Percentiles rank a stretch among this genome's conserved stretches.
Evolutionary conservation across 2,329 filamentous ascomycete genomes (phyloP).

Genomic region (Neoarthrinium moseri): DNA sequence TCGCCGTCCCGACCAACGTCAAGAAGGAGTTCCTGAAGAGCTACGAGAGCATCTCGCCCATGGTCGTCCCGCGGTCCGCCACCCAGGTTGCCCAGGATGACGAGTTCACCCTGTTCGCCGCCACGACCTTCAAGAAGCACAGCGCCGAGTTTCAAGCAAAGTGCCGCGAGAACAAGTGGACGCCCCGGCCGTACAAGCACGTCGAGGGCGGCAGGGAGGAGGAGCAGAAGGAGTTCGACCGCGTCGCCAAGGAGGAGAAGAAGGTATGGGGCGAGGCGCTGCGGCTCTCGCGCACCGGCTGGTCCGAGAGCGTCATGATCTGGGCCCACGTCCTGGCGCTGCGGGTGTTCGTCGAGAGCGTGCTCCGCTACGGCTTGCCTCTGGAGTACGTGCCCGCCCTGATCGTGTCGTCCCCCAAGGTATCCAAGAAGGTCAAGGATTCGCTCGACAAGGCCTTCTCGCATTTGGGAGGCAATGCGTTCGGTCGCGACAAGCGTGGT

Average conservation of each 20-base stretch:
- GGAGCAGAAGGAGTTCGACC: constrained; percentile 83
- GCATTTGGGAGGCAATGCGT: constrained; percentile 91
- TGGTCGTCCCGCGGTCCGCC: constrained; percentile 92
- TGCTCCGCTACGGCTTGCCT: constrained; percentile 91
- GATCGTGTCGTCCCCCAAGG: constrained; percentile 70
- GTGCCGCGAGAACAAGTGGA: constrained; percentile 90
- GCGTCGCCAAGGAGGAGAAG: constrained; percentile 74
- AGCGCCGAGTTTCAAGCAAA: constrained; percentile 86
- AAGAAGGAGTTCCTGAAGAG: constrained; percentile 85
- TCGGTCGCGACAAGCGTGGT: constrained; percentile 91
- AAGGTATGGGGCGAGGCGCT: constrained; percentile 93
- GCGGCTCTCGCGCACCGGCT: constrained; percentile 83
- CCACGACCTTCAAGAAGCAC: constrained; percentile 92
- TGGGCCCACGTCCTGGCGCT: constrained; percentile 92
- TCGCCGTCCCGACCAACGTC: constrained; percentile 78
- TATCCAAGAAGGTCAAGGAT: constrained; percentile 74
- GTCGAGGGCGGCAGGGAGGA: constrained; percentile 86
- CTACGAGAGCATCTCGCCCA: constrained; percentile 85
- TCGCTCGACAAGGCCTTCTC: constrained; percentile 82
- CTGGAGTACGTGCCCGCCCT: constrained; percentile 68
- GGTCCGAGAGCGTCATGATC: constrained; percentile 93
- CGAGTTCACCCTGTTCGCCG: constrained; percentile 85
- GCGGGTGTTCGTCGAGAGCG: constrained; percentile 94
- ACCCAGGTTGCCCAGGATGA: constrained; percentile 78
- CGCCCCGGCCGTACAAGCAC: constrained; percentile 90